Percentiles rank a stretch among this genome's conserved stretches.
Conservation (phyloP, 768 basidiomycete species). For the Lactarius vividus region DNA sequence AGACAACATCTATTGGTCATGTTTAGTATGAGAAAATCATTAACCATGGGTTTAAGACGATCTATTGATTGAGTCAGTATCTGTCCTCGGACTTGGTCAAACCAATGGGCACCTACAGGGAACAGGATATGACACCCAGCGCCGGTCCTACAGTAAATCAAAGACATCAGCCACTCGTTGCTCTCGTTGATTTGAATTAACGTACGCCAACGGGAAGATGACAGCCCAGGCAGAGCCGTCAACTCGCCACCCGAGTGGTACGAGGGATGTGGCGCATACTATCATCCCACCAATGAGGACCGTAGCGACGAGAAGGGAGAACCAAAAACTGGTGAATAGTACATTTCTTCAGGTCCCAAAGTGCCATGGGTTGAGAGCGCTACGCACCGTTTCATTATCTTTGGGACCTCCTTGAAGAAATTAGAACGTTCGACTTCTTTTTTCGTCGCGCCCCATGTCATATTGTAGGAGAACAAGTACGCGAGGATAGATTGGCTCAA, state of each 20-base stretch:
- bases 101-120: constrained; percentile 52
- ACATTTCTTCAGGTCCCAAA: background rate
- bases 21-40: constrained; percentile 71
- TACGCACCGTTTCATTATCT: constrained; percentile 61
- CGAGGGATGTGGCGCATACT: constrained; percentile 48
- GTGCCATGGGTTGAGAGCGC: background rate
- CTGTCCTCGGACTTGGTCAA: constrained; percentile 23
- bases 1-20: background rate
- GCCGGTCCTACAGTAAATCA: constrained; percentile 44
- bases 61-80: constrained; percentile 40
- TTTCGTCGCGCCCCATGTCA: constrained; percentile 74
- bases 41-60: constrained; percentile 85
- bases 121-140: constrained; percentile 67
- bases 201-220: constrained; percentile 69
- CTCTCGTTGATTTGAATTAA: constrained; percentile 26
- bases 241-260: constrained; percentile 67
- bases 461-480: constrained; percentile 73
- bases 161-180: background rate
- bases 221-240: constrained; percentile 65
- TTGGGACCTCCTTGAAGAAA: constrained; percentile 88
- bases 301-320: constrained; percentile 55
- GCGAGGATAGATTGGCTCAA: constrained; percentile 62
- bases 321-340: constrained; percentile 49
- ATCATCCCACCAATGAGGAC: constrained; percentile 54
- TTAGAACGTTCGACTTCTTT: constrained; percentile 88